A percentile compares a stretch with the other conserved stretches of the same genome.
phyloP scores from a whole-genome alignment of 176 grass and related monocot species.

The Cocos nucifera region DNA sequence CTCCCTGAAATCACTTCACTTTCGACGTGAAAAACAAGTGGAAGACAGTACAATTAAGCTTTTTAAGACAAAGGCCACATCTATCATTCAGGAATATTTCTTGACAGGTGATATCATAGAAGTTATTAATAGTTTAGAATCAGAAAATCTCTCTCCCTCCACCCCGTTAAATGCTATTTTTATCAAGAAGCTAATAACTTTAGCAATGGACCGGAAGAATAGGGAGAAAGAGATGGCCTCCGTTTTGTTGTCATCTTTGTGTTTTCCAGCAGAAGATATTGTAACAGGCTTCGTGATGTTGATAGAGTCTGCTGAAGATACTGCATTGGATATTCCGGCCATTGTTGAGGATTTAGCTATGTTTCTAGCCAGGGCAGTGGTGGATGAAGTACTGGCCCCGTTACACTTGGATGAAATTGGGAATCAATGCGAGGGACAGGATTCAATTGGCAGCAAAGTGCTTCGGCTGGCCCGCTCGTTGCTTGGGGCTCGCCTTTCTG shows the following conservation, averaged over 20 bases:
- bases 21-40: conserved; percentile 23
- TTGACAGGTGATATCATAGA: conserved; percentile 38
- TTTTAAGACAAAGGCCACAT: conserved; percentile 25
- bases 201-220: conserved; percentile 73
- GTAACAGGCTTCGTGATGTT: conserved; percentile 56
- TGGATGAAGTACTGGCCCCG: conserved; percentile 63
- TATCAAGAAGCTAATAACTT: conserved; percentile 44
- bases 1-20: conserved; percentile 27
- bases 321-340: conserved; percentile 58
- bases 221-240: conserved; percentile 71
- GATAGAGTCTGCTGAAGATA: conserved; percentile 54
- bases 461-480: conserved; percentile 37
- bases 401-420: conserved; percentile 44
- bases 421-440: not conserved
- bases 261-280: conserved; percentile 49
- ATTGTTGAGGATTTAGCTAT: conserved; percentile 54
- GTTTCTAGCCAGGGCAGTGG: conserved; percentile 72
- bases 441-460: conserved; percentile 27
- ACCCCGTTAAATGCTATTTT: conserved; percentile 48
- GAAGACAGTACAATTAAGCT: conserved; percentile 25
- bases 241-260: conserved; percentile 52
- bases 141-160: conserved; percentile 29
- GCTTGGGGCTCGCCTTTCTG: conserved; percentile 44
- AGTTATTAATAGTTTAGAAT: conserved; percentile 24
- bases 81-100: conserved; percentile 49